Conservation (phyloP, 2,329 filamentous ascomycete species). For the Fonsecaea nubica region DNA sequence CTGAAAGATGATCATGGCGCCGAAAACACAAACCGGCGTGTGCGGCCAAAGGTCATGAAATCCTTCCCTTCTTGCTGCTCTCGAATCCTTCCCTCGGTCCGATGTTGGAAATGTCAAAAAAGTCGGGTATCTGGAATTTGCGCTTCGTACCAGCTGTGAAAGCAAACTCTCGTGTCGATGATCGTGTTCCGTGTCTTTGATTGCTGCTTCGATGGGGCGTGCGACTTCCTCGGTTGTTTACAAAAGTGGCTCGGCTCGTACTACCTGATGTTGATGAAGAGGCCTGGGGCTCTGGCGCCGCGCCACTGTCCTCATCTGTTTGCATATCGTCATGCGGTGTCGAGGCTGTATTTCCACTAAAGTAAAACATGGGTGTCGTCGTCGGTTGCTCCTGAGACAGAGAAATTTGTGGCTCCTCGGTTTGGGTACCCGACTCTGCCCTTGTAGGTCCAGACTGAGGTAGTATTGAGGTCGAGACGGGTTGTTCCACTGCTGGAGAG, state of each 20-base stretch:
- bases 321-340: conserved; percentile 49
- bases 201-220: conserved; percentile 50
- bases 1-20: conserved; percentile 9
- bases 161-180: conserved; percentile 49
- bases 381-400: conserved; percentile 14
- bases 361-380: conserved; percentile 34
- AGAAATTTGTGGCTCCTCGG: conserved; percentile 43
- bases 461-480: conserved; percentile 45
- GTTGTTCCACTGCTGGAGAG: conserved; percentile 34
- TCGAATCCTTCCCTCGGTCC: conserved; percentile 50
- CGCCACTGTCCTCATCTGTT: conserved; percentile 45
- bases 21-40: conserved; percentile 14
- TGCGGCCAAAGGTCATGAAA: conserved; percentile 41
- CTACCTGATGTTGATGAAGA: conserved; percentile 39
- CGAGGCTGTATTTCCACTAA: conserved; percentile 25
- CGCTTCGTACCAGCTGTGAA: conserved; percentile 55
- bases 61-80: conserved; percentile 53
- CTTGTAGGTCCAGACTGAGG: conserved; percentile 19
- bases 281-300: conserved; percentile 31
- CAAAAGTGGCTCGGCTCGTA: conserved; percentile 50
- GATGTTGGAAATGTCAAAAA: conserved; percentile 57
- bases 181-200: conserved; percentile 46
- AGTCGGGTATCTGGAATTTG: conserved; percentile 55
- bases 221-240: conserved; percentile 51
- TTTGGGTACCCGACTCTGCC: conserved; percentile 27